Evolutionary conservation across 2,329 filamentous ascomycete species (phyloP), one percentile per base, ranked within the genome.

Genomic region (Xylaria sp.): DNA sequence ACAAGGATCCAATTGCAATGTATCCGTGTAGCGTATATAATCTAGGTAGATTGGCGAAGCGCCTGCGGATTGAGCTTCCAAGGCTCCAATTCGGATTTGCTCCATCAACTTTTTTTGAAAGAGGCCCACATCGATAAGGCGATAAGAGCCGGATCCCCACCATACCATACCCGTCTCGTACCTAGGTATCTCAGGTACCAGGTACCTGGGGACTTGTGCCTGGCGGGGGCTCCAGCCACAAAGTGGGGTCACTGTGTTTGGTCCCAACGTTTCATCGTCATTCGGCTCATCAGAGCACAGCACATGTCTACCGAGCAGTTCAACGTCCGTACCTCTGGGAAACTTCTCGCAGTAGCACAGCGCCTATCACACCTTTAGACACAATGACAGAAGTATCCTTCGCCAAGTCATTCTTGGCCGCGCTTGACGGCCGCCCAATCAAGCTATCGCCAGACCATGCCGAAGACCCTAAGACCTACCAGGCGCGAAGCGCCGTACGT

Each of bases 401-500:
- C 76, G 90, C 92, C 70, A 92, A 90, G 78, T 83, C 87, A 31
- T 97, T 96, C 77, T 87, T 99, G 69, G 82, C 88, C 54, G 85
- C 87, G 21, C 86, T 98, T 65, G 92, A 96, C 78, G 85, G 87
- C 63, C 88, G 89, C 51, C 90, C 93, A 7, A 77, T 88, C 70
- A 96, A 93, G 81, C 85, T 98, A 66, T 87, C 90, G n/a, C 82
- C 91, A 67, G 92, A 98, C 76, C 90, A 97, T 86, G 88, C 96
- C 76, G 91, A 94, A 77, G 92, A 97, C 73, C 87, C 92, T 51
- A 88, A 88, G 71, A 87, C 84, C 68, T 93, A 94, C 74, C 90
- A 91, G 23, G 81, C 90, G 25, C 87, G 90, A 64, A 83, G 87
- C 67, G 90, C 93, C 15, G 94, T 97, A 85, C 29, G 88, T 75